Evolutionary conservation across 1,284 basidiomycete genomes (phyloP), one percentile per base, ranked within the genome.

Genomic region (Malassezia brasiliensis): DNA sequence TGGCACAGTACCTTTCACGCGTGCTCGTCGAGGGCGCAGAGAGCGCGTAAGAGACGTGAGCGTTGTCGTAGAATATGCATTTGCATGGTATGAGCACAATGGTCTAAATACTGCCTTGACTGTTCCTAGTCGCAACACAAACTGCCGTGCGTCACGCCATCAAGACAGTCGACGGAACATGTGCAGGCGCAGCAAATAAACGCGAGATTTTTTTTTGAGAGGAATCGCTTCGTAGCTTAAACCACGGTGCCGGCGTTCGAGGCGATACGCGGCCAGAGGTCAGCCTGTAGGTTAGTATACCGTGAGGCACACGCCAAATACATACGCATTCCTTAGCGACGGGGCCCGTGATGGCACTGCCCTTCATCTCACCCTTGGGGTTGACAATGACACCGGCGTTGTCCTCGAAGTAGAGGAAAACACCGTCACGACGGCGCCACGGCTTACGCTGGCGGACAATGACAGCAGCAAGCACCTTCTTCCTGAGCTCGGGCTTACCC

Each of bases 351-450:
- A 99, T 98, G 69, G 91, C 74, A 51, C 70, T 72, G 59, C 93
- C 93, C 83, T 99, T 99, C 93, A 99, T 98, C 81, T 99, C 93
- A 76, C 94, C 93, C 83, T 96, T 96, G 75, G 89, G 88, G 83
- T 96, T 96, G 75, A 76, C 67, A 57, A 67, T 68, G 50, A 71
- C 69, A 64, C 68, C 67, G 52, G 65, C 65, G 66, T 71, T 73
- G 66, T 70, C 63, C 86, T 93, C 93, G 68, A 98, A 98, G 83
- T 96, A 96, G 76, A 98, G 86, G 85, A 96, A 96, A 66, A 96
- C 88, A 79, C 93, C 93, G 76, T 99, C 93, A 79, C 84, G 83
- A 80, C 93, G 82, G 75, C 94, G 86, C 93, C 93, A 99, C 62
- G 93, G 83, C 81, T 98, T 99, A 77, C 93, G 87, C 80, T 98